These are phyloP conservation scores for Syzygium aromaticum DNA, from an alignment of 345 rosid species.

Conservation along the genomic window DNA sequence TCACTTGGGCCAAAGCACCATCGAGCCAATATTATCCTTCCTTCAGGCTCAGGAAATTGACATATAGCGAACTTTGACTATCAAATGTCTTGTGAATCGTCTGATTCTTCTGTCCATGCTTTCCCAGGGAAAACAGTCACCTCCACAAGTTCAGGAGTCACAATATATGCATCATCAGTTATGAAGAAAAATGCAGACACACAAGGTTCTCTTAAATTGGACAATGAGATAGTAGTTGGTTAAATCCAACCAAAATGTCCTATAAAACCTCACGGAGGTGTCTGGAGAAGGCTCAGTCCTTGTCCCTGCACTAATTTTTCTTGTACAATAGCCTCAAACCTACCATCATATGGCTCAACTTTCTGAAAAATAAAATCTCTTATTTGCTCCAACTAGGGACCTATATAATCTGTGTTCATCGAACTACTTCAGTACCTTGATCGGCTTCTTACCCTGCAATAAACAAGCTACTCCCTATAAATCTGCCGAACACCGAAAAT, in stretches of 20 bases:
- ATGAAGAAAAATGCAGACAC: neutral
- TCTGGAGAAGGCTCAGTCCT: neutral
- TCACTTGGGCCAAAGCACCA: neutral
- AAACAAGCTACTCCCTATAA: neutral
- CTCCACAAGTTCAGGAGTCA: neutral
- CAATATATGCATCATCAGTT: neutral
- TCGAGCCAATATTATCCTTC: neutral
- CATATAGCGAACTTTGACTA: neutral
- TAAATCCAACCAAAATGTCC: neutral
- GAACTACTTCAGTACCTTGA: slow-evolving; percentile 40
- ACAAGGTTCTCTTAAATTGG: neutral
- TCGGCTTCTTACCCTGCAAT: slow-evolving; percentile 58
- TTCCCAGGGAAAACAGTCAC: neutral
- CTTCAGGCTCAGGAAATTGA: neutral
- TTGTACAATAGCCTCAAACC: neutral
- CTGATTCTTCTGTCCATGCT: neutral
- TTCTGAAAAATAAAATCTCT: neutral
- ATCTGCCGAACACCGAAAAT: slow-evolving; percentile 1
- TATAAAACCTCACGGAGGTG: neutral
- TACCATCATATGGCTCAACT: neutral
- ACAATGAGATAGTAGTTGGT: neutral
- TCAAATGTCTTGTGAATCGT: neutral
- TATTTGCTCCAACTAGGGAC: neutral
- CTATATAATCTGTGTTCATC: neutral
- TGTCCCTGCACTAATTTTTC: neutral